A percentile compares a stretch with the other conserved stretches of the same genome.
Conservation (phyloP, 2,329 filamentous ascomycete species). For the Sporothrix brunneoviolacea region DNA sequence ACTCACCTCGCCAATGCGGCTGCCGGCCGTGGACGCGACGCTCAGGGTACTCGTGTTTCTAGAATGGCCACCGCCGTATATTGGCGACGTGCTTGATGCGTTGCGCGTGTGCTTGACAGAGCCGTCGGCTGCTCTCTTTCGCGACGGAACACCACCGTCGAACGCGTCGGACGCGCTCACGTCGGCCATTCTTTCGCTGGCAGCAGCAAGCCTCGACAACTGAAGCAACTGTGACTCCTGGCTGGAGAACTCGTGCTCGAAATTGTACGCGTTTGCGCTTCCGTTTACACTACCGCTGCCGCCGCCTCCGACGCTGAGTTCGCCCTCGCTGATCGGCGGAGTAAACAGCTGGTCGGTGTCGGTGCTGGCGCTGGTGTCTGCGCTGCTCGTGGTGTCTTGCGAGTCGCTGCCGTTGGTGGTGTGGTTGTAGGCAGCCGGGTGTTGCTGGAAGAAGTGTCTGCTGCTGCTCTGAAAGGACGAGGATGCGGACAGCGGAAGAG, state of each 20-base stretch:
- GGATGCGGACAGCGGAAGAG: background rate
- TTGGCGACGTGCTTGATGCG: conserved; percentile 39
- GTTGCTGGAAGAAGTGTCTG: conserved; percentile 14
- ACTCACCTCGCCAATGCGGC: conserved; percentile 71
- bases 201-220: conserved; percentile 52
- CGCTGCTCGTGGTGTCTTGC: conserved; percentile 31
- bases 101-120: conserved; percentile 52
- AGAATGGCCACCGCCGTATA: conserved; percentile 50
- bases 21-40: conserved; percentile 53
- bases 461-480: conserved; percentile 14
- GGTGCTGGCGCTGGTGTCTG: conserved; percentile 31
- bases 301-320: conserved; percentile 32
- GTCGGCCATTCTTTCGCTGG: conserved; percentile 41
- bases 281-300: conserved; percentile 22
- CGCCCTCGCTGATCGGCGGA: conserved; percentile 36
- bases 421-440: background rate
- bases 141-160: conserved; percentile 34
- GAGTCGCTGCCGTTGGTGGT: conserved; percentile 15
- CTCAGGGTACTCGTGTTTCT: conserved; percentile 66
- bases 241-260: conserved; percentile 34
- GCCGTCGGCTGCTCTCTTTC: conserved; percentile 74
- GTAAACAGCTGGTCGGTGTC: conserved; percentile 37
- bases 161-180: conserved; percentile 21
- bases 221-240: conserved; percentile 51
- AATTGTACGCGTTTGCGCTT: background rate